A percentile compares a stretch with the other conserved stretches of the same genome.
These are phyloP conservation scores for Tagetes patula DNA, from an alignment of 129 eudicot genomes.

Conservation along the genomic window DNA sequence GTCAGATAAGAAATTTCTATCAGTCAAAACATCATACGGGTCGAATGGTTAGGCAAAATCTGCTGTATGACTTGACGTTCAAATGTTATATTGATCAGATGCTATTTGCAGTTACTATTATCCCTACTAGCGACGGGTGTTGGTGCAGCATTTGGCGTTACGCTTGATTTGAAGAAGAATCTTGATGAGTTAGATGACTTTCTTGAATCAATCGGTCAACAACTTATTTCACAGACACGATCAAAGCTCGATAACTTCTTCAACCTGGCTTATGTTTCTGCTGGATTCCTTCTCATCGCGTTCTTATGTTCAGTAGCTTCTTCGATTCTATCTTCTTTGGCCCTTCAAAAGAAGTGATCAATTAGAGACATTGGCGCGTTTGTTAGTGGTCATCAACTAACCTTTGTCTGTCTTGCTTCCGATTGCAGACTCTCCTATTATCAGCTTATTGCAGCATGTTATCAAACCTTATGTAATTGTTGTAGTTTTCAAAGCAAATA, in stretches of 20 bases:
- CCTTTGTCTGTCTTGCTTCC: not conserved
- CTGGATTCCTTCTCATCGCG: constrained; percentile 42
- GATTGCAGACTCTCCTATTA: no score
- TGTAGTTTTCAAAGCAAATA: not conserved
- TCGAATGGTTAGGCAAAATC: no score
- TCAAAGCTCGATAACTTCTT: constrained; percentile 44
- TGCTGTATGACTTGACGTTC: no score
- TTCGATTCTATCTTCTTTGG: constrained; percentile 32
- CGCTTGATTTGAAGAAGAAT: constrained; percentile 31
- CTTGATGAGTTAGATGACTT: constrained; percentile 27
- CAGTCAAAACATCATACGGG: no score
- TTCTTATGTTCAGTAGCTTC: constrained; percentile 32
- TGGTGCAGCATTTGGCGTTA: constrained; percentile 44
- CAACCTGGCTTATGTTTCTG: constrained; percentile 35
- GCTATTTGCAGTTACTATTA: constrained; percentile 27
- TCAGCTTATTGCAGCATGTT: not conserved
- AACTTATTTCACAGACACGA: constrained; percentile 21
- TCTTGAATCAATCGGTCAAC: not conserved
- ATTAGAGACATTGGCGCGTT: not conserved
- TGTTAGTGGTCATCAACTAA: not conserved
- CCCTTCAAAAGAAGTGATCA: constrained; percentile 26
- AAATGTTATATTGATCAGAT: not conserved
- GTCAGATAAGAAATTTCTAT: no score
- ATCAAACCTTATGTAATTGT: not conserved
- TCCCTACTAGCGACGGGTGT: constrained; percentile 39